phyloP scores from a whole-genome alignment of 2,329 filamentous ascomycete species.

The Emericellopsis cladophorae region DNA sequence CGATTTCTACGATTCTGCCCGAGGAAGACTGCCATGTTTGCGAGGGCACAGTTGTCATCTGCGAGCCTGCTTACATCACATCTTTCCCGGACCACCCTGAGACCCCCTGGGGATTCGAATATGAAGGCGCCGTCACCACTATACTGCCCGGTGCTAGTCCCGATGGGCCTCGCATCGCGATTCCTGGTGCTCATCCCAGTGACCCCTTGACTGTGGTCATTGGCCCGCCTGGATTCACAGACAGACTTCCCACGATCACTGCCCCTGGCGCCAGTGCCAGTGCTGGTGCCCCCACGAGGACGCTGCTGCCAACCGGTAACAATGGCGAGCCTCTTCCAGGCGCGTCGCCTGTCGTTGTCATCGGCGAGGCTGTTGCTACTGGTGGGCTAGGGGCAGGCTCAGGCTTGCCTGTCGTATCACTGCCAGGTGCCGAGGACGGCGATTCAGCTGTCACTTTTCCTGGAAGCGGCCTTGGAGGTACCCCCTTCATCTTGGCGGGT shows the following conservation, averaged over 20 bases:
- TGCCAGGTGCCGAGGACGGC: neutral
- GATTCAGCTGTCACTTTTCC: neutral
- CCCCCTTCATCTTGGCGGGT: constrained; percentile 5
- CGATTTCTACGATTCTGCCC: constrained; percentile 9
- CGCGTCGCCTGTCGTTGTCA: constrained; percentile 5
- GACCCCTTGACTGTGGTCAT: constrained; percentile 7
- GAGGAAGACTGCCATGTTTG: constrained; percentile 7
- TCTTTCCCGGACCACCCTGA: neutral
- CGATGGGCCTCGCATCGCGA: constrained; percentile 4
- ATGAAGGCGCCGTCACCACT: constrained; percentile 1
- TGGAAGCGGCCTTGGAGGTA: neutral
- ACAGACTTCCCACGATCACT: constrained; percentile 6
- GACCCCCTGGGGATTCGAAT: neutral
- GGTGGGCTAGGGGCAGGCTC: neutral
- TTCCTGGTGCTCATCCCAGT: constrained; percentile 4
- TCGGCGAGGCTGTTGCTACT: constrained; percentile 1
- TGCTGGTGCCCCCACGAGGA: constrained; percentile 3
- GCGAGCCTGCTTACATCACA: constrained; percentile 6
- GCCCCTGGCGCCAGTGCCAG: constrained; percentile 3
- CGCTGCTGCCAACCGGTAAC: constrained; percentile 7
- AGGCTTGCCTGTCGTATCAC: neutral
- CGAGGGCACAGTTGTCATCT: constrained; percentile 11
- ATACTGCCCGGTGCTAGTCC: constrained; percentile 4
- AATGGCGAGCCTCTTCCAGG: constrained; percentile 7
- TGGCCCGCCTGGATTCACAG: constrained; percentile 5